Conservation (phyloP, 352 stramenopile species). For the Thalassiosira sp. region DNA sequence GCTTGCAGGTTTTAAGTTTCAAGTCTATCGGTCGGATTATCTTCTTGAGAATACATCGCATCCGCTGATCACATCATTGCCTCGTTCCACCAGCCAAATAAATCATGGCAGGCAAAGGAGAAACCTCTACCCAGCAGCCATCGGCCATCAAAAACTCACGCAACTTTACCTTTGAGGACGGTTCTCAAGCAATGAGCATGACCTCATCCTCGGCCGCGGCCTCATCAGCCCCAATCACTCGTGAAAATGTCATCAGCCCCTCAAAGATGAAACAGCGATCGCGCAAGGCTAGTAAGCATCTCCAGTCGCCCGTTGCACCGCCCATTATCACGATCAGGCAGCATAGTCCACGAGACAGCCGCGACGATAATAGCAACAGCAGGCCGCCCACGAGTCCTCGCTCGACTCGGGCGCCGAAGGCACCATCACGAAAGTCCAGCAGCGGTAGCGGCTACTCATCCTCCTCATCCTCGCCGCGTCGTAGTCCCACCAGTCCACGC, state of each 20-base stretch:
- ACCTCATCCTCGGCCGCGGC: not conserved
- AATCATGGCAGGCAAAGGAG: conserved; percentile 3
- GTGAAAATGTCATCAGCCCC: conserved; percentile 37
- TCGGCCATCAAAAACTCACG: too few relatives aligned
- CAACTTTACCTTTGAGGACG: not conserved
- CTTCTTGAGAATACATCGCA: not conserved
- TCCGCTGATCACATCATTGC: too few relatives aligned
- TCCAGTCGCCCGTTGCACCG: too few relatives aligned
- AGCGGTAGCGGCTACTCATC: not conserved
- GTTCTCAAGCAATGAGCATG: not conserved
- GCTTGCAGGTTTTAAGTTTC: too few relatives aligned
- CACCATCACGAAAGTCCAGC: not conserved
- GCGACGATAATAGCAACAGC: conserved; percentile 10
- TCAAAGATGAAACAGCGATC: conserved; percentile 40
- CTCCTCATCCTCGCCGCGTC: not conserved
- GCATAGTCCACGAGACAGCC: not conserved
- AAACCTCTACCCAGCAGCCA: not conserved
- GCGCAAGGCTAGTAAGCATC: not conserved
- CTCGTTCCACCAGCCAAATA: too few relatives aligned
- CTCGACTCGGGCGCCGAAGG: too few relatives aligned
- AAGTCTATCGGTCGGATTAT: not conserved
- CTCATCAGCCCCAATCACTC: not conserved
- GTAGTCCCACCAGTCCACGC: not conserved
- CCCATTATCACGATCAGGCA: too few relatives aligned
- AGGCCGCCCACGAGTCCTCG: not conserved